Evolutionary conservation across 306 rosid genomes (phyloP), one percentile per base, ranked within the genome.

Genomic region (Dalbergia cultrata): DNA sequence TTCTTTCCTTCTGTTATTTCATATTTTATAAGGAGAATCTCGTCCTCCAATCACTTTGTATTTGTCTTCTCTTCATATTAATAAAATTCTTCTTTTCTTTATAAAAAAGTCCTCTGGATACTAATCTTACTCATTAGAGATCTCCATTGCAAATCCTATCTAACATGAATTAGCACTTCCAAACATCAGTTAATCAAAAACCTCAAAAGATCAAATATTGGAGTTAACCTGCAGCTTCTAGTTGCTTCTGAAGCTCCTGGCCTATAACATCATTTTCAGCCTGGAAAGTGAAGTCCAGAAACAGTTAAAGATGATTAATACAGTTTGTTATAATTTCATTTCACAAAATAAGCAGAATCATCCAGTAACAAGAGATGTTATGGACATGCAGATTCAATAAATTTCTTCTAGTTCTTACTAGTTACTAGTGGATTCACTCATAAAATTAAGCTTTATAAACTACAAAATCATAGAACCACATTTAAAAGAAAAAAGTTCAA

Each of bases 221-320:
- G 43, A 75, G 66, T 65, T 13, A 81, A 92, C 98, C 98, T 84
- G 98, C 97, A 54, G 98, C 97, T 86, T 95, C 97, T 74, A 95
- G 82, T 77, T 95, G 97, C 86, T 83, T 91, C 82, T 92, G 97
- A 70, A 92, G 97, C 83, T 95, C 98, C 80, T 90, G 92, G 61
- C 97, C 97, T 7, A 89, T 80, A 21, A 80, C 86, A 67, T 92
- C 97, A 79, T 92, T 95, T 81, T 95, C 97, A 78, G 92, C 97
- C 98, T 95, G 83, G 9, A 78, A 43, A 64, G 50, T 45, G 59
- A 78, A 65, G 33, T 66, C 54, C 69, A 74, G 5, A 69, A 73
- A 47, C 34, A 57, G 73, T 63, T 43, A 71, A 53, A 68, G 22
- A 56, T 43, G 14, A 62, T n/a, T 6, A 47, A 78, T 52, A 56